Conservation (phyloP, 2,329 filamentous ascomycete species). For the Pseudonectria foliicola region DNA sequence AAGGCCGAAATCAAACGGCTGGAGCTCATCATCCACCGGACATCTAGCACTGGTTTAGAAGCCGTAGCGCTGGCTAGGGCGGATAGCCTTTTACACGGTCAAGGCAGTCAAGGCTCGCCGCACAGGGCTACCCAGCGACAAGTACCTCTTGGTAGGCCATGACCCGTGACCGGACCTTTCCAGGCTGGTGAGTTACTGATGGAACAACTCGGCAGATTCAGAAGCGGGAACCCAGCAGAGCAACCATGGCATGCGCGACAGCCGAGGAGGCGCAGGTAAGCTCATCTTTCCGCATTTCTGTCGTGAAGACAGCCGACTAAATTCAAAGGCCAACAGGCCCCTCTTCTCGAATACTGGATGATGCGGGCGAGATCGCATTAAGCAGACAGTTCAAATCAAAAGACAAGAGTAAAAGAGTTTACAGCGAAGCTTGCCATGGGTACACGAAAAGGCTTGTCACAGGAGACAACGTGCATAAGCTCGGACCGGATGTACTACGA, state of each 20-base stretch:
- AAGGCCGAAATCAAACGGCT: constrained; percentile 26
- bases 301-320: too few species aligned
- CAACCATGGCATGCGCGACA: too few species aligned
- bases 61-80: constrained; percentile 37
- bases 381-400: constrained; percentile 13
- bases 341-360: constrained; percentile 13
- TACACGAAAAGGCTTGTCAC: neutral
- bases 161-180: too few species aligned
- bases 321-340: constrained; percentile 8
- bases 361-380: constrained; percentile 27
- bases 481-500: neutral
- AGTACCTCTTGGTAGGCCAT: too few species aligned
- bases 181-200: too few species aligned
- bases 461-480: too few species aligned
- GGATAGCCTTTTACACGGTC: constrained; percentile 26
- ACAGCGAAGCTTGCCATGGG: neutral
- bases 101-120: constrained; percentile 1
- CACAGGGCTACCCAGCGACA: neutral
- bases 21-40: constrained; percentile 26
- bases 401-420: neutral
- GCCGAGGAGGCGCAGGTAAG: too few species aligned
- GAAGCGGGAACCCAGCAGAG: too few species aligned
- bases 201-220: too few species aligned
- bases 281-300: too few species aligned
- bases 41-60: constrained; percentile 35